These are phyloP conservation scores for Saccharomyces hybrid DNA, from an alignment of 1,139 yeast species.

Conservation along the genomic window DNA sequence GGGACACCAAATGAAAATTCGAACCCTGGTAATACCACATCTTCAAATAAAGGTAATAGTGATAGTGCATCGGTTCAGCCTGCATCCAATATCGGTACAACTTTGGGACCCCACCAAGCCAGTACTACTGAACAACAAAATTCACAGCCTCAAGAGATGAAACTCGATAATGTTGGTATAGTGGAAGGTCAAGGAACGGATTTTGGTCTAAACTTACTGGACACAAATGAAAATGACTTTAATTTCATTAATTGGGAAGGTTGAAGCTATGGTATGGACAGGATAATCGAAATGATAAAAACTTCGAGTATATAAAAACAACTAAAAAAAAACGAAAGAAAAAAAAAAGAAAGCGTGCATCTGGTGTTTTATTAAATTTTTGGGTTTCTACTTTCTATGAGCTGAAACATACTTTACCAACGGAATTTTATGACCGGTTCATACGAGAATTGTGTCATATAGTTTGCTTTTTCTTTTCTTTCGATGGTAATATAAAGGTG, in stretches of 20 bases:
- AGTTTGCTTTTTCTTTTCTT: neutral
- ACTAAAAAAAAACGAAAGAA: too few relatives aligned
- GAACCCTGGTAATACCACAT: neutral
- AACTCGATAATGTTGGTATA: neutral
- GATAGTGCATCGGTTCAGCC: neutral
- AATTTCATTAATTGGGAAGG: conserved; percentile 19
- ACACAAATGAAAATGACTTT: conserved; percentile 17
- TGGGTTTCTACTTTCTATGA: neutral
- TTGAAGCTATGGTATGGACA: neutral
- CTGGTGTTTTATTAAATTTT: neutral
- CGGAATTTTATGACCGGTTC: neutral
- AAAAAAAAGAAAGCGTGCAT: neutral
- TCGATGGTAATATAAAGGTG: neutral
- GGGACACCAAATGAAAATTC: neutral
- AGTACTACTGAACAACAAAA: neutral
- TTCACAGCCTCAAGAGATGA: neutral
- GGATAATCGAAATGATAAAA: neutral
- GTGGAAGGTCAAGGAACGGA: conserved; percentile 4
- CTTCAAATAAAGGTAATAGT: neutral
- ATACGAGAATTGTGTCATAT: neutral
- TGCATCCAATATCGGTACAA: neutral
- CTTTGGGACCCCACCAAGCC: neutral
- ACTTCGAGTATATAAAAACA: too few relatives aligned
- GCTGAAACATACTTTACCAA: neutral
- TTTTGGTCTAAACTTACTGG: conserved; percentile 18